Base-by-base conservation (phyloP, 2,329 filamentous ascomycete species). In the Penicillium paneum region DNA sequence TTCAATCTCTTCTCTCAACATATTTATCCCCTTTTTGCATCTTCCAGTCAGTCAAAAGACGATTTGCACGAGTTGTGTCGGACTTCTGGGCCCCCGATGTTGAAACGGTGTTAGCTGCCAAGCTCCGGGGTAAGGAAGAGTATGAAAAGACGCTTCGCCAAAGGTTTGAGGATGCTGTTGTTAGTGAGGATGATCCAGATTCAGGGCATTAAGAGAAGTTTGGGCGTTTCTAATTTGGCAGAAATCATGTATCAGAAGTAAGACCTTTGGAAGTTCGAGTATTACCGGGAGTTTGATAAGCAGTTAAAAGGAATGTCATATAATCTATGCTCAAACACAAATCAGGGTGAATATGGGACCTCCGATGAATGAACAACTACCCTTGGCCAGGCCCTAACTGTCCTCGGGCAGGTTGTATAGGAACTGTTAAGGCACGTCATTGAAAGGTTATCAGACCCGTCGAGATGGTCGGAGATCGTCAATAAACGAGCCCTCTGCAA, bases 1-100 rank as follows among this genome's bases (percentile, higher is more conserved):
- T 61, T 57, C 38, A 55, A 59, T 15, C 17, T 70, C 2, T 69
- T 70, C 40, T 47, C 48, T 42, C 50, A 71, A 7, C 61, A 63
- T 49, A 63, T 68, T n/a, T 57, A 64, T 13, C 62, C 63, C 3
- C 52, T 35, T 28, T 61, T 65, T 46, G 47, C 17, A 13, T 10
- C 34, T 41, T 31, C 44, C 26, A 38, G 47, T 49, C 15, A 51
- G 35, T 38, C 52, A 5, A 38, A 45, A 32, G 51, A 43, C 3
- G 56, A 58, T 61, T 60, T 24, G 55, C 55, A 21, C 21, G 34
- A n/a, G 28, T 57, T 29, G 45, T 59, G 28, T 54, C 56, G 17
- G 45, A 60, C 6, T 62, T 54, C 52, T 64, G 54, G 61, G 58
- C 57, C 48, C 12, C 46, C 1, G 35, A 58, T 32, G 44, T 47